phyloP scores from a whole-genome alignment of 192 early-diverging fungal species.

The Geranomyces michiganensis region DNA sequence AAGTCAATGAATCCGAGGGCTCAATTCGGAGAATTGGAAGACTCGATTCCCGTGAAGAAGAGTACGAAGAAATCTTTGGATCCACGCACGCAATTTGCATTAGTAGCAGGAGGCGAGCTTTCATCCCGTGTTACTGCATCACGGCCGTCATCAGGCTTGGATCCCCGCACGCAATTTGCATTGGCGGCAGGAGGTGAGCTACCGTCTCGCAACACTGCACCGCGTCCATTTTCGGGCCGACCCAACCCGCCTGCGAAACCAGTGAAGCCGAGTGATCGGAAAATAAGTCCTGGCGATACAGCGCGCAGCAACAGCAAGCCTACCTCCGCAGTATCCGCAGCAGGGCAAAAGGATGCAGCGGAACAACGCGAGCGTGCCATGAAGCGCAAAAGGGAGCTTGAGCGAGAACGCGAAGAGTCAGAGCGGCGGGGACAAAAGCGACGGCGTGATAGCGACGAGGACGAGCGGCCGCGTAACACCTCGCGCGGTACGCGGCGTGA shows the following conservation, averaged over 20 bases:
- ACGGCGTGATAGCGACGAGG: background rate
- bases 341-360: background rate
- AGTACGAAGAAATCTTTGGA: background rate
- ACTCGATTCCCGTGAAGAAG: background rate
- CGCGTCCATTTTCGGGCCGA: background rate
- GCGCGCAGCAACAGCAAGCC: no score
- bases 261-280: background rate
- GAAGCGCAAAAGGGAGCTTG: background rate
- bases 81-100: no score
- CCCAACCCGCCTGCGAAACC: background rate
- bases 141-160: background rate
- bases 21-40: background rate
- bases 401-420: background rate
- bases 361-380: constrained; percentile 2
- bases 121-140: background rate
- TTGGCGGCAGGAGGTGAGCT: constrained; percentile 2
- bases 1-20: background rate
- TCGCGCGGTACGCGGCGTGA: background rate
- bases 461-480: background rate
- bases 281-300: no score
- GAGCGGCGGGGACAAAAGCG: constrained; percentile 6
- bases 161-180: constrained; percentile 8
- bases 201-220: background rate
- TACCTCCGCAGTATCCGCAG: no score
- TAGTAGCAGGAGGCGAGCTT: background rate